Evolutionary conservation across 495 filamentous ascomycete genomes (phyloP).

Genomic region (Margaritispora aquatica): DNA sequence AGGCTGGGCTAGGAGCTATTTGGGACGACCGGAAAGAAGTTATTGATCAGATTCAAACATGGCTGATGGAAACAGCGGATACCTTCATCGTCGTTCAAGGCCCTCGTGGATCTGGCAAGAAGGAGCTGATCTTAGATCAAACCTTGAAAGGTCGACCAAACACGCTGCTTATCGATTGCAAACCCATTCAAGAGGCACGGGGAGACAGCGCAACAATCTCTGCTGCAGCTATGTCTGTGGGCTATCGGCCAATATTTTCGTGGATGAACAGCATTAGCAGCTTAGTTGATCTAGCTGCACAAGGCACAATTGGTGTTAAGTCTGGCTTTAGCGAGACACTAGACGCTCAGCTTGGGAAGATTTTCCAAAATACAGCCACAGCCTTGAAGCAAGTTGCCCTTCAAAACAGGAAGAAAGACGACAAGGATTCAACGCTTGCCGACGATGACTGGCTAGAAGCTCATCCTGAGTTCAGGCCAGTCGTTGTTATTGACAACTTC

Average conservation of each 20-base stretch:
- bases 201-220: slow-evolving; percentile 85
- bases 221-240: slow-evolving; percentile 75
- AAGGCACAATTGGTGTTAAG: slow-evolving; percentile 90
- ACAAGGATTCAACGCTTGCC: slow-evolving; percentile 63
- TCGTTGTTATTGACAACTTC: slow-evolving; percentile 94
- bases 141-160: slow-evolving; percentile 70
- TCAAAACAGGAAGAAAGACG: slow-evolving; percentile 56
- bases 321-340: slow-evolving; percentile 93
- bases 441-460: slow-evolving; percentile 74
- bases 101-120: slow-evolving; percentile 85
- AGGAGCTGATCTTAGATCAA: slow-evolving; percentile 79
- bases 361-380: slow-evolving; percentile 76
- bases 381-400: slow-evolving; percentile 76
- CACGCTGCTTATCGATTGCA: slow-evolving; percentile 89
- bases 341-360: slow-evolving; percentile 86
- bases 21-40: slow-evolving; percentile 81
- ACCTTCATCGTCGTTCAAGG: slow-evolving; percentile 95
- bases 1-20: slow-evolving; percentile 67
- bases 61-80: slow-evolving; percentile 78
- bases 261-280: slow-evolving; percentile 95
- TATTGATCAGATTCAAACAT: slow-evolving; percentile 75
- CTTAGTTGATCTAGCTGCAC: slow-evolving; percentile 83
- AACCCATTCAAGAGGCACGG: slow-evolving; percentile 83
- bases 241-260: slow-evolving; percentile 89
- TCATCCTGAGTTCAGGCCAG: slow-evolving; percentile 76